Conservation (phyloP, 108 stramenopile species). For the Stephanodiscus minutulus region DNA sequence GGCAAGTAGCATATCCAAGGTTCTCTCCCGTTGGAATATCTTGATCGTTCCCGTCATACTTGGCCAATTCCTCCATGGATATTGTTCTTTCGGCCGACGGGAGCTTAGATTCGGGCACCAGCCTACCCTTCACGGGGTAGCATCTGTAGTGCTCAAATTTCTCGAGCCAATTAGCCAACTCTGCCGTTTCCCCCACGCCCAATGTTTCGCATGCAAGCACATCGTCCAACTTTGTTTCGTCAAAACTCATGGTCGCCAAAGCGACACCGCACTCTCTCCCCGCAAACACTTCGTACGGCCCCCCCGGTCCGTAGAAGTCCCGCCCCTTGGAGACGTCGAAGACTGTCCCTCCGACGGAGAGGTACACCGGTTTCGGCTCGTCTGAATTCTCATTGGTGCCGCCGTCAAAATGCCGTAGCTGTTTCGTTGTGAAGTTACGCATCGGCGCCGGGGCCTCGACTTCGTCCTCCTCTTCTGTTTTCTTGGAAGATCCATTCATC, state of each 20-base stretch:
- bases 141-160: constrained; percentile 90
- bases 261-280: constrained; percentile 95
- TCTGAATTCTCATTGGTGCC: constrained; percentile 61
- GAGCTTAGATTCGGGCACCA: constrained; percentile 70
- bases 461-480: constrained; percentile 50
- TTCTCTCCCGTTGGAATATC: constrained; percentile 55
- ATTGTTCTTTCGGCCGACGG: constrained; percentile 65
- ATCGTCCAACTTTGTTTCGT: constrained; percentile 81
- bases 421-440: constrained; percentile 84
- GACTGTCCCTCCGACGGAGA: constrained; percentile 88
- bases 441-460: constrained; percentile 68
- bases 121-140: constrained; percentile 90
- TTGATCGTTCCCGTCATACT: constrained; percentile 57
- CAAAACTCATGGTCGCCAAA: constrained; percentile 94
- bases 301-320: constrained; percentile 92
- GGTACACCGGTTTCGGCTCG: constrained; percentile 88
- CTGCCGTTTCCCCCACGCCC: constrained; percentile 76
- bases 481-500: constrained; percentile 35
- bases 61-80: constrained; percentile 64
- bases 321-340: constrained; percentile 92
- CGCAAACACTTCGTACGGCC: constrained; percentile 92
- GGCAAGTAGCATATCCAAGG: constrained; percentile 67
- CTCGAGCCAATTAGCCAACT: constrained; percentile 89
- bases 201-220: constrained; percentile 71
- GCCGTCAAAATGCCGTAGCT: constrained; percentile 81